Conservation (phyloP, 179 eudicot species). For the Heliamphora pulchella region DNA sequence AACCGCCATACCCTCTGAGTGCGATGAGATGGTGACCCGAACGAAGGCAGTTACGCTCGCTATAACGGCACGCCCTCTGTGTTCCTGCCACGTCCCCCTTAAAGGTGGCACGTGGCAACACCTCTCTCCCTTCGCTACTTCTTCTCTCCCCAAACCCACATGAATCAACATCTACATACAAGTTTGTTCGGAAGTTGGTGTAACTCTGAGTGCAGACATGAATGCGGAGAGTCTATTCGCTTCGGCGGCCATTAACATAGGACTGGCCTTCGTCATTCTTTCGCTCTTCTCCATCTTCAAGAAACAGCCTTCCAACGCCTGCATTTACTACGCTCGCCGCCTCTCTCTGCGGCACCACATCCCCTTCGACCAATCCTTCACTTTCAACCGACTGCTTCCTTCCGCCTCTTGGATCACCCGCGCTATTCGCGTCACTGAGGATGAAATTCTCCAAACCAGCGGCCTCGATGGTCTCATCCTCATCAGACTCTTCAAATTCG, state of each 20-base stretch:
- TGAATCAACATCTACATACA: not conserved
- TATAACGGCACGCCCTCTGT: not conserved
- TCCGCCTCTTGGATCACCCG: slow-evolving; percentile 57
- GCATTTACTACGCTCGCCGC: slow-evolving; percentile 72
- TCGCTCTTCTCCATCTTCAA: slow-evolving; percentile 65
- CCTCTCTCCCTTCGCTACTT: slow-evolving; percentile 5
- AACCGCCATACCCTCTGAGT: no score
- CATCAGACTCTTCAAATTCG: slow-evolving; percentile 82
- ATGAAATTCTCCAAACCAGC: slow-evolving; percentile 40
- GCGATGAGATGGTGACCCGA: no score
- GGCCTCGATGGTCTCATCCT: slow-evolving; percentile 85
- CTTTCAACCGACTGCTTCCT: slow-evolving; percentile 45
- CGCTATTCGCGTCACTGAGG: slow-evolving; percentile 53
- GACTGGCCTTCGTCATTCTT: slow-evolving; percentile 53
- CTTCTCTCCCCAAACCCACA: not conserved
- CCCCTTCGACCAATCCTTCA: slow-evolving; percentile 26
- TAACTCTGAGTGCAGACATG: slow-evolving; percentile 27
- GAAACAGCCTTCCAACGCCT: slow-evolving; percentile 60
- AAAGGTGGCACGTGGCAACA: not conserved
- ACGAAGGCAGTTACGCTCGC: not conserved
- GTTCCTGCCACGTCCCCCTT: slow-evolving; percentile 4
- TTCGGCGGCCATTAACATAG: slow-evolving; percentile 76
- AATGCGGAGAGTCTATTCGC: slow-evolving; percentile 55
- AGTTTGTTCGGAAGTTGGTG: not conserved
- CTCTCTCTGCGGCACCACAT: slow-evolving; percentile 35